These are phyloP conservation scores for Blastocystis sp. DNA, from an alignment of 352 stramenopile species.

Conservation along the genomic window DNA sequence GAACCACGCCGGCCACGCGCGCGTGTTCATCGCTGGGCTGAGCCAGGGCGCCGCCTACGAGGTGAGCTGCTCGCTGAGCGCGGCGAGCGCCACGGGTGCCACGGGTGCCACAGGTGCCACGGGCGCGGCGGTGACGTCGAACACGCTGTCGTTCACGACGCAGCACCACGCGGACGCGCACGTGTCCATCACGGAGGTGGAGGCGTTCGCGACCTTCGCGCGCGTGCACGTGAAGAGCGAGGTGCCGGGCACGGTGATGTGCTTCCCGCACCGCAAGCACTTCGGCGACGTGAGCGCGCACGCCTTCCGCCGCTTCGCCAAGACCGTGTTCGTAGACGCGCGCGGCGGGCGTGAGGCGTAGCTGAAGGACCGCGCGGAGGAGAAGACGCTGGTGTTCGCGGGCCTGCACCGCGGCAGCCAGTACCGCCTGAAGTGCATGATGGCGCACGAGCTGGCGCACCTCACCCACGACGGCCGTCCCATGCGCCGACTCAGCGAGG, in stretches of 20 bases:
- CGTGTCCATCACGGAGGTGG: conserved; percentile 21
- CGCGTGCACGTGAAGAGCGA: conserved; percentile 7
- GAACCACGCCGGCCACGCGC: not conserved
- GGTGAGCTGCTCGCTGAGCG: conserved; percentile 37
- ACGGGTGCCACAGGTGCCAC: no score
- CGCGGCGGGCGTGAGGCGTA: not conserved
- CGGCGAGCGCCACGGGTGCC: not conserved
- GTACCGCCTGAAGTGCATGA: conserved; percentile 58
- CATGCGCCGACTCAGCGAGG: not conserved
- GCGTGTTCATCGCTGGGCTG: conserved; percentile 1
- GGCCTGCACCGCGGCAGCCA: conserved; percentile 19
- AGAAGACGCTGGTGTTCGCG: not conserved
- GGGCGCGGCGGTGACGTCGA: not conserved
- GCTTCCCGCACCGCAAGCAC: not conserved
- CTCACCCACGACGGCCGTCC: not conserved
- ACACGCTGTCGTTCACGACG: not conserved
- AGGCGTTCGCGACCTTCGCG: conserved; percentile 44
- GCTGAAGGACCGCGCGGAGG: not conserved
- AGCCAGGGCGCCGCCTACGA: not conserved
- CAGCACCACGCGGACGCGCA: not conserved
- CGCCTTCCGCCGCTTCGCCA: conserved; percentile 6
- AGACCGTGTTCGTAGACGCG: conserved; percentile 12
- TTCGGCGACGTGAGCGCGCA: not conserved
- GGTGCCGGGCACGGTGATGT: not conserved
- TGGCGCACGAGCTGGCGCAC: conserved; percentile 23